Percentiles rank a stretch among this genome's conserved stretches.
phyloP scores from a whole-genome alignment of 1,284 basidiomycete species.

The Moesziomyces parantarcticus region DNA sequence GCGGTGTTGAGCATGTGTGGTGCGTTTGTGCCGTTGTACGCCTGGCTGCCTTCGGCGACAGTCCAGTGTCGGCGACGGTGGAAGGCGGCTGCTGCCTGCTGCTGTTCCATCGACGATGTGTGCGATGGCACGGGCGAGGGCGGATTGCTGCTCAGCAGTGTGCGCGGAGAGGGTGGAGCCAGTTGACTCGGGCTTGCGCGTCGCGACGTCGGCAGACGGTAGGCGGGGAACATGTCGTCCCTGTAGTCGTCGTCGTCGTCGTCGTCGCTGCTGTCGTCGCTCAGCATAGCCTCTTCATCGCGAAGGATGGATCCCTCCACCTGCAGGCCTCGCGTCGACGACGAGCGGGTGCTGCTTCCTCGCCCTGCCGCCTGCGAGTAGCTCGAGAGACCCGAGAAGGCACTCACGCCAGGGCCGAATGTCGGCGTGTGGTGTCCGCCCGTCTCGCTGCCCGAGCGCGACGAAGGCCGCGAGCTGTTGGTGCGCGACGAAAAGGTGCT shows the following conservation, averaged over 20 bases:
- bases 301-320: slow-evolving; percentile 43
- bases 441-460: slow-evolving; percentile 36
- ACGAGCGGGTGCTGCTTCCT: slow-evolving; percentile 4
- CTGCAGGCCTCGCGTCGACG: slow-evolving; percentile 24
- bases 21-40: slow-evolving; percentile 14
- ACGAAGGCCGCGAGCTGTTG: slow-evolving; percentile 30
- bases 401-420: slow-evolving; percentile 24
- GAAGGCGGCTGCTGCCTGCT: slow-evolving; percentile 9
- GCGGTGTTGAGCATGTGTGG: slow-evolving; percentile 2
- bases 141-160: slow-evolving; percentile 12
- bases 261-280: slow-evolving; percentile 32
- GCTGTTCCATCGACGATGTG: slow-evolving; percentile 1
- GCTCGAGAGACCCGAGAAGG: slow-evolving; percentile 36
- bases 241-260: slow-evolving; percentile 17
- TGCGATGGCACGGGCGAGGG: slow-evolving; percentile 18
- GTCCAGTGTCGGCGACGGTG: slow-evolving; percentile 35
- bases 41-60: slow-evolving; percentile 32
- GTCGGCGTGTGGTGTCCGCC: slow-evolving; percentile 17
- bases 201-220: slow-evolving; percentile 19
- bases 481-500: slow-evolving; percentile 33
- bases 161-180: slow-evolving; percentile 5
- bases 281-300: slow-evolving; percentile 33
- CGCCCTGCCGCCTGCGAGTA: slow-evolving; percentile 16
- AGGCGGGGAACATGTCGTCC: slow-evolving; percentile 5
- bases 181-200: slow-evolving; percentile 15